Conservation (phyloP, 2,329 filamentous ascomycete genomes). For the Coleophoma crateriformis region DNA sequence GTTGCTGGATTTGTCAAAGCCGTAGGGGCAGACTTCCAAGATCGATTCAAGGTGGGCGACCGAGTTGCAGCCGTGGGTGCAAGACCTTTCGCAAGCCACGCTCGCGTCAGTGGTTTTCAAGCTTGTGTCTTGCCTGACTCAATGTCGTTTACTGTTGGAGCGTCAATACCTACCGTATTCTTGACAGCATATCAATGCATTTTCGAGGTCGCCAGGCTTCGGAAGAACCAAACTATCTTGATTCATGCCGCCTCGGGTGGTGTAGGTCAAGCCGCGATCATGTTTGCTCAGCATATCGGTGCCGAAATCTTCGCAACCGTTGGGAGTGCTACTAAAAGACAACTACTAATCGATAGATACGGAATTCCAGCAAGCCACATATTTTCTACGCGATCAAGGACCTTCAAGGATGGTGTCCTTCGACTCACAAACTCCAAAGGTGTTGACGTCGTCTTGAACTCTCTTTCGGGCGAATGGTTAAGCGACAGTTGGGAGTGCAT, state of each 20-base stretch:
- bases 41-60: conserved; percentile 20
- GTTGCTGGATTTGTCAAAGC: conserved; percentile 21
- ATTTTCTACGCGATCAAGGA: conserved; percentile 4
- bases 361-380: conserved; percentile 7
- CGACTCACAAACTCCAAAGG: conserved; percentile 14
- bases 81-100: conserved; percentile 19
- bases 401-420: conserved; percentile 18
- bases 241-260: conserved; percentile 26
- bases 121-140: conserved; percentile 4
- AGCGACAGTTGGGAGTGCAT: conserved; percentile 25
- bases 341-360: conserved; percentile 10
- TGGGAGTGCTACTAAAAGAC: conserved; percentile 5
- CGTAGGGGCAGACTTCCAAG: conserved; percentile 14
- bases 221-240: conserved; percentile 19
- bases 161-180: conserved; percentile 12
- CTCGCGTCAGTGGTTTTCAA: conserved; percentile 14
- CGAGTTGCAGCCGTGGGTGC: conserved; percentile 20
- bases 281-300: conserved; percentile 19
- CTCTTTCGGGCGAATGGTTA: conserved; percentile 17
- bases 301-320: conserved; percentile 23
- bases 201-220: conserved; percentile 10
- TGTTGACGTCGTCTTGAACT: conserved; percentile 22
- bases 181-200: conserved; percentile 13
- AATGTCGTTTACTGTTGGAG: conserved; percentile 8
- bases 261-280: conserved; percentile 27